Base-by-base conservation (phyloP, 306 rosid species). In the Inga laurina region DNA sequence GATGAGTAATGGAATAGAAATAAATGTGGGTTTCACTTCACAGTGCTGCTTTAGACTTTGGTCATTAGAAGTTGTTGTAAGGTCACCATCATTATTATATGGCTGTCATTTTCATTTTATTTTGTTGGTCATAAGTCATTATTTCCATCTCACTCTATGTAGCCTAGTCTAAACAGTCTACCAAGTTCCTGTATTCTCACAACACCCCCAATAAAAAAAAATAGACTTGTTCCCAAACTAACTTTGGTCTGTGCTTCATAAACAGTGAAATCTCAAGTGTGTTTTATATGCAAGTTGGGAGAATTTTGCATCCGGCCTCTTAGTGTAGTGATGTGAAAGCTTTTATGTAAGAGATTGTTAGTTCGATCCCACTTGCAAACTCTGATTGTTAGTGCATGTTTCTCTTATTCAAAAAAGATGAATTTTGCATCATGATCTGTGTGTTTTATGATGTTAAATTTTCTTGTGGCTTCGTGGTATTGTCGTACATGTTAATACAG, bases 11-110 rank as follows among this genome's bases (percentile, higher is more conserved):
- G 27, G 67, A 80, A 79, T 74, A 19, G 37, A 79, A 84, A 75
- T 83, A 84, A 85, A 76, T 87, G 86, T 74, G 81, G 83, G 75
- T 48, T 84, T 86, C 80, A 81, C 81, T 59, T 76, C 72, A 43
- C 67, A 56, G 83, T 82, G 83, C 82, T 85, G 79, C 88, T 86
- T 89, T 91, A 91, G 94, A 89, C 91, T 84, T 88, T 76, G 69
- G 69, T 89, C 81, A 88, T 77, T 84, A 74, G 84, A 88, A 90
- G 97, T 90, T 46, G 94, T 88, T 92, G 97, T 87, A 77, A 89
- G 78, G 91, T 93, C 94, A 78, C 97, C 78, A 84, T 90, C 93
- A 86, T 87, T 90, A 21, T 80, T 10, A 57, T 22, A 65, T 84
- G 77, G 81, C 57, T 84, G 93, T 86, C 94, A 32, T 77, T 85